These are phyloP conservation scores for Phyllosticta citrichinensis DNA, from an alignment of 2,329 filamentous ascomycete species.

Conservation along the genomic window DNA sequence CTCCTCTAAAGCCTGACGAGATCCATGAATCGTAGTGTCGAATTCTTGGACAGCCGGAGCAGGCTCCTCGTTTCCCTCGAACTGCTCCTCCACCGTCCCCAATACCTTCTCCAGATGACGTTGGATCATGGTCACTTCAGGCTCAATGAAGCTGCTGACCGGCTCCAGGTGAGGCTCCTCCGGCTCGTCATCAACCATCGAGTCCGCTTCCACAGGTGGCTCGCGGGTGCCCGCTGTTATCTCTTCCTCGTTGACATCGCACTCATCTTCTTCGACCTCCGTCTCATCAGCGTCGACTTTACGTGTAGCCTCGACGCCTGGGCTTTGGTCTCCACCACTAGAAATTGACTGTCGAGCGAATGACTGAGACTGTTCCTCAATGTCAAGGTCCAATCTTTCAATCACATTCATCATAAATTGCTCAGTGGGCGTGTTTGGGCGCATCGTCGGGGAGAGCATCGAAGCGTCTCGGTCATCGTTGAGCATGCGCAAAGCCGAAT, in stretches of 20 bases:
- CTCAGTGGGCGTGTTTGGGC: conserved; percentile 1
- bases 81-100: neutral
- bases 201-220: neutral
- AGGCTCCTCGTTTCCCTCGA: neutral
- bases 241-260: neutral
- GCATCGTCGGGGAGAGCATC: neutral
- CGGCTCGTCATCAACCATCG: neutral
- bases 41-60: neutral
- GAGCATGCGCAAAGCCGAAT: conserved; percentile 3
- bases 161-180: neutral
- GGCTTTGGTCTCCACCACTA: neutral
- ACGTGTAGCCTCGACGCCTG: neutral
- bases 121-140: neutral
- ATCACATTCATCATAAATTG: conserved; percentile 8
- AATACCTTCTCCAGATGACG: neutral
- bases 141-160: neutral
- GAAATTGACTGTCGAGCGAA: neutral
- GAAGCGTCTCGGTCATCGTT: neutral
- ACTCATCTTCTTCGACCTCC: neutral
- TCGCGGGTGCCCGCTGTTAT: neutral
- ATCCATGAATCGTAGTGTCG: neutral
- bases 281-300: neutral
- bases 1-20: neutral
- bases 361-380: neutral
- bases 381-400: conserved; percentile 6